phyloP scores from a whole-genome alignment of 2,329 filamentous ascomycete genomes.

The Neonectria ditissima region DNA sequence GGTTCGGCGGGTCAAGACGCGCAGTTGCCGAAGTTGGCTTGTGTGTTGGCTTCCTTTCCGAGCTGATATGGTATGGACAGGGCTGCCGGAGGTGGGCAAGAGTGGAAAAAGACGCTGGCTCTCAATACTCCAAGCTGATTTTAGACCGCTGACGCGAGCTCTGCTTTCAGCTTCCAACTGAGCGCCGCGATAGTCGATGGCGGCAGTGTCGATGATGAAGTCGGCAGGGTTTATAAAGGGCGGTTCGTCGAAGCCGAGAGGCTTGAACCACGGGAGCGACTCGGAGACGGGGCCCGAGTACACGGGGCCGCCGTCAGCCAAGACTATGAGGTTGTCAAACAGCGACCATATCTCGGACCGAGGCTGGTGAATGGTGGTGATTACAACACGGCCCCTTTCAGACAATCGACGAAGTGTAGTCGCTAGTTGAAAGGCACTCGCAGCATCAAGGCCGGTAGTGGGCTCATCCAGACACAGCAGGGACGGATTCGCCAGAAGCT shows the following conservation, averaged over 20 bases:
- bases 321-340: constrained; percentile 77
- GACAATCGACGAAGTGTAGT: constrained; percentile 75
- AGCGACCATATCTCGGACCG: constrained; percentile 83
- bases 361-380: constrained; percentile 81
- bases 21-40: constrained; percentile 70
- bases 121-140: constrained; percentile 65
- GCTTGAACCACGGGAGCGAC: constrained; percentile 72
- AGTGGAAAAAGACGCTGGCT: constrained; percentile 43
- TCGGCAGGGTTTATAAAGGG: constrained; percentile 81
- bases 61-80: constrained; percentile 9
- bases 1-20: constrained; percentile 74
- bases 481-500: constrained; percentile 79
- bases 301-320: constrained; percentile 73
- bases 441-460: constrained; percentile 80
- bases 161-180: constrained; percentile 71
- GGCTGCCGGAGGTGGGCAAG: constrained; percentile 4
- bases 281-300: constrained; percentile 70
- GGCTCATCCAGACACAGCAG: constrained; percentile 82
- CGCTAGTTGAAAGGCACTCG: constrained; percentile 78
- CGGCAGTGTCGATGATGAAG: constrained; percentile 77
- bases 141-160: constrained; percentile 68
- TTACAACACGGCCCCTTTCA: constrained; percentile 73
- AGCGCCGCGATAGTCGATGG: constrained; percentile 75
- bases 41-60: constrained; percentile 54
- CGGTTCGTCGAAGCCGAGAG: constrained; percentile 69